Base-by-base conservation (phyloP, 164 flowering plant species). In the Stephania yunnanensis region DNA sequence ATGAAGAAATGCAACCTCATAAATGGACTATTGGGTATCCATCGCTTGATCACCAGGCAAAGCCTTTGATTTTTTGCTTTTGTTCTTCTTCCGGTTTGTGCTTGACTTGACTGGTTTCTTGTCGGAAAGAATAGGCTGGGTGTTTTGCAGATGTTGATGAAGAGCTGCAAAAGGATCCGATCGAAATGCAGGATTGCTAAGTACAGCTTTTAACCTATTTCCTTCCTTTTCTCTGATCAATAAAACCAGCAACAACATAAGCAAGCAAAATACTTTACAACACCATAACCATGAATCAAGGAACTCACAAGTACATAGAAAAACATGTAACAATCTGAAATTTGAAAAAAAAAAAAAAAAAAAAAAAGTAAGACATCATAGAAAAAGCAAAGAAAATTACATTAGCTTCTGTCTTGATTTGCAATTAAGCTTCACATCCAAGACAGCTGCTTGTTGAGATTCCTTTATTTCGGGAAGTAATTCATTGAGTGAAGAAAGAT, bases 101-200 rank as follows among this genome's bases (percentile, higher is more conserved):
- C 55, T 80, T 1, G 44, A 36, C 73, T 64, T 85, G 65, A 81
- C 73, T 8, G 81, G 79, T 74, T 86, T 81, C 75, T 83, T 82
- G 3, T 79, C 87, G 4, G 55, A 12, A 69, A 68, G 8, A 70
- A 66, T 44, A 73, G 95, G 92, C 55, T 90, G 92, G 69, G 92
- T 91, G 77, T 55, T 87, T 82, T 82, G 78, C 71, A 91, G 75
- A 73, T 91, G 91, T 71, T 84, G 89, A 71, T 86, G 89, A 78
- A 93, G 88, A 75, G 88, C 85, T 74, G 80, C 86, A 36, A 91
- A 70, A 1, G 96, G 93, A 82, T 93, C 87, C 17, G 81, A 72
- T 75, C 83, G 82, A 80, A 89, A 93, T 69, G 75, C 83, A 46
- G 92, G 86, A 81, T 89, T 77, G 52, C 72, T 82, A 6, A 89